Evolutionary conservation across 1,284 basidiomycete genomes (phyloP).

Genomic region (Puccinia brachypodii): DNA sequence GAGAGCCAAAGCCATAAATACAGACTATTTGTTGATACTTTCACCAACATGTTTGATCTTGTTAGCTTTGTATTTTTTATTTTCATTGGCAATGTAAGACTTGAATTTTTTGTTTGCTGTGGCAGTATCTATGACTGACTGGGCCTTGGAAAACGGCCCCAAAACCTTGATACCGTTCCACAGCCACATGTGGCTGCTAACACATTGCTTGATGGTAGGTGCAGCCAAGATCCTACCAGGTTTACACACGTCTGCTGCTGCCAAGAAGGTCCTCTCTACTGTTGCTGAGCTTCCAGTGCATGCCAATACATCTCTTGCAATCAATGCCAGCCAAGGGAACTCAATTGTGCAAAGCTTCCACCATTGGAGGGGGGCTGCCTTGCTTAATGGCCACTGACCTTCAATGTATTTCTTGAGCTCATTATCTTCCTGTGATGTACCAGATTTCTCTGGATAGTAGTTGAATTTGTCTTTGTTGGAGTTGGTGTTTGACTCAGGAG

Average conservation of each 20-base stretch:
- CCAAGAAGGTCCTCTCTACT: not conserved
- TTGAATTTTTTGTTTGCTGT: not conserved
- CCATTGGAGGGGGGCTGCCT: not conserved
- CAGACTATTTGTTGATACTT: no score
- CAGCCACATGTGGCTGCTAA: no score
- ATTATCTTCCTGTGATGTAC: slow-evolving; percentile 5
- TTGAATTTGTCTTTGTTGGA: not conserved
- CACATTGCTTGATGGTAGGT: not conserved
- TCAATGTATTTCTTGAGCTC: not conserved
- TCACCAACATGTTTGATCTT: not conserved
- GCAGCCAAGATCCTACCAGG: not conserved
- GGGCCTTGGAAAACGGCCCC: not conserved
- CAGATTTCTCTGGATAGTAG: not conserved
- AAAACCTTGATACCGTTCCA: not conserved
- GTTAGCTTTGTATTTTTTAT: not conserved
- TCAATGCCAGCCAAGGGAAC: not conserved
- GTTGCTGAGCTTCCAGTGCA: not conserved
- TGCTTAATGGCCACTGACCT: not conserved
- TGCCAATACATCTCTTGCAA: not conserved
- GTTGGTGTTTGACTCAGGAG: not conserved
- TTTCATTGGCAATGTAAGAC: not conserved
- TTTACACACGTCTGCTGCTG: not conserved
- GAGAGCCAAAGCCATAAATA: no score
- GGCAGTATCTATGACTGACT: not conserved
- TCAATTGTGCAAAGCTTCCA: not conserved